Evolutionary conservation across 202 grass and related monocot genomes (phyloP).

Genomic region (Carex arenaria): DNA sequence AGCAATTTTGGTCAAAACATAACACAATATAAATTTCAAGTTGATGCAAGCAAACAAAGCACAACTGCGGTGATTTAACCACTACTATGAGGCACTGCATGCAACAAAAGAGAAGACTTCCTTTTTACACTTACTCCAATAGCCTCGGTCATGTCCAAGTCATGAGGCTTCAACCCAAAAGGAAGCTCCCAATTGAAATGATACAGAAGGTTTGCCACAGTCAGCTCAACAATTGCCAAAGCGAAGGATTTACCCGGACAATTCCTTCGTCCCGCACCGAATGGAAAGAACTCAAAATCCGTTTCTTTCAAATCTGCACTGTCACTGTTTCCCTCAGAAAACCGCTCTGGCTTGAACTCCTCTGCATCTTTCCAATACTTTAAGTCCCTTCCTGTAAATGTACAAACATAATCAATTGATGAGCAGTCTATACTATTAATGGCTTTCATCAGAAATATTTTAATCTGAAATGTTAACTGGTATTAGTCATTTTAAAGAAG

Average conservation of each 20-base stretch:
- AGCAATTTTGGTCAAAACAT: no score
- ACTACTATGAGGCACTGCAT: not conserved
- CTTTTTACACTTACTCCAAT: not conserved
- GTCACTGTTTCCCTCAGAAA: not conserved
- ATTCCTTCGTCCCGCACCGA: slow-evolving; percentile 23
- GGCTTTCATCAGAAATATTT: not conserved
- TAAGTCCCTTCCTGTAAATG: slow-evolving; percentile 13
- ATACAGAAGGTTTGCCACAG: slow-evolving; percentile 11
- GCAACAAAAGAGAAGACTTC: not conserved
- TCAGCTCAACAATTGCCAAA: not conserved
- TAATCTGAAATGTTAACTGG: not conserved
- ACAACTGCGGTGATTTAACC: not conserved
- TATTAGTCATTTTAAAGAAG: not conserved
- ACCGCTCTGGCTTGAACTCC: slow-evolving; percentile 39
- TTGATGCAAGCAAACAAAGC: not conserved
- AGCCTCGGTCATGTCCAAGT: slow-evolving; percentile 28
- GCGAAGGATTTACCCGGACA: slow-evolving; percentile 16
- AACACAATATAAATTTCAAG: not conserved
- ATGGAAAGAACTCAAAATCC: slow-evolving; percentile 23
- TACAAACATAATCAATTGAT: not conserved
- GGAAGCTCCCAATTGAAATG: slow-evolving; percentile 35
- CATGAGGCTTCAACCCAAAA: not conserved
- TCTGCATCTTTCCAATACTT: slow-evolving; percentile 23
- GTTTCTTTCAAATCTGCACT: not conserved
- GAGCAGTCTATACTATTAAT: no score